Evolutionary conservation across 1,284 basidiomycete genomes (phyloP).

Genomic region (Coniferiporia weirii): DNA sequence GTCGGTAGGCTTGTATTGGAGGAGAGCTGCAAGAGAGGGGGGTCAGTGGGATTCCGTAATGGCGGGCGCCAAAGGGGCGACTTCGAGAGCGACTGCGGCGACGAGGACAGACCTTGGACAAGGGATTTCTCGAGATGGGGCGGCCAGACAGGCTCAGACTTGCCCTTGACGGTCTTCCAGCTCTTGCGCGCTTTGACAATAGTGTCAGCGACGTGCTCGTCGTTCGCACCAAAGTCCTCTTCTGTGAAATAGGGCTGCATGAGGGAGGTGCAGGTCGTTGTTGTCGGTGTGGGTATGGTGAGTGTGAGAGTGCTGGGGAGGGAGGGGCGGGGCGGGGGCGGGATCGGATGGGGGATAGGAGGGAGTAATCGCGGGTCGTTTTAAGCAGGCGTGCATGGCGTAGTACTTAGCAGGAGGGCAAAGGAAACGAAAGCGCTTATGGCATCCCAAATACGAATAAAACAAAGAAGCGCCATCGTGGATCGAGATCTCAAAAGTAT

Average conservation of each 20-base stretch:
- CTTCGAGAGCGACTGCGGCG: neutral
- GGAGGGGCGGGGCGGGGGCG: too few species aligned
- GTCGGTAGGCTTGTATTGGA: conserved; percentile 63
- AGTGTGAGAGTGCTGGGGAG: too few species aligned
- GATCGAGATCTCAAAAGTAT: too few species aligned
- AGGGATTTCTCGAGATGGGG: conserved; percentile 70
- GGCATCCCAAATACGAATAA: too few species aligned
- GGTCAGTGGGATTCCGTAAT: neutral
- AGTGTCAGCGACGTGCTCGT: conserved; percentile 49
- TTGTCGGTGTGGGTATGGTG: too few species aligned
- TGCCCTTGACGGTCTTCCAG: conserved; percentile 67
- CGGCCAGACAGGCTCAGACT: conserved; percentile 68
- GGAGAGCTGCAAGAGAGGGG: conserved; percentile 29
- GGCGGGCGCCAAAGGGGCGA: neutral
- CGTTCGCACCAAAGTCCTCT: neutral
- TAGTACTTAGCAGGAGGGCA: too few species aligned
- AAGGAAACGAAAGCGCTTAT: too few species aligned
- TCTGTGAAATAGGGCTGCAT: neutral
- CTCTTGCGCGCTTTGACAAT: conserved; percentile 64
- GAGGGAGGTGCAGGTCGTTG: neutral
- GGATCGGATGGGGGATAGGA: too few species aligned
- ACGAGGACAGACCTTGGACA: conserved; percentile 50
- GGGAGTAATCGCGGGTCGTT: too few species aligned
- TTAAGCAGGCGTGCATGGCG: too few species aligned
- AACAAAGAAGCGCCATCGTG: too few species aligned